Conservation (phyloP, 1,284 basidiomycete genomes). For the Stygiomarasmius scandens region DNA sequence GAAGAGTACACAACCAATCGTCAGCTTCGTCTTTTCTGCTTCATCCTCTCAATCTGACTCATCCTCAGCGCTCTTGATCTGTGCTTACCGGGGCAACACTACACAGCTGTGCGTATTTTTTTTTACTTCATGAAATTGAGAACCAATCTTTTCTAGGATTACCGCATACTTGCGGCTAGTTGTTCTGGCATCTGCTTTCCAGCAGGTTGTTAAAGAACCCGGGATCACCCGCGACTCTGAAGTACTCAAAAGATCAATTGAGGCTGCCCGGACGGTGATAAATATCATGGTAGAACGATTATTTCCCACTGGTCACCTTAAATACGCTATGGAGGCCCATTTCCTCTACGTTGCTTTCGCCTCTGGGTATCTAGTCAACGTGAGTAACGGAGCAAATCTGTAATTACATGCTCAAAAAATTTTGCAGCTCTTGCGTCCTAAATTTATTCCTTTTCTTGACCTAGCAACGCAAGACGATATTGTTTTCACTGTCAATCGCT, state of each 20-base stretch:
- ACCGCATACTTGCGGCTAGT: constrained; percentile 54
- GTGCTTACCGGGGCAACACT: constrained; percentile 49
- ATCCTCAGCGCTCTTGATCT: constrained; percentile 41
- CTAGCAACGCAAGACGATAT: constrained; percentile 45
- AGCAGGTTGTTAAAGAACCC: constrained; percentile 42
- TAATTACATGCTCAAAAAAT: not conserved
- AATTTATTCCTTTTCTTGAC: constrained; percentile 44
- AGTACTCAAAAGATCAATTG: constrained; percentile 46
- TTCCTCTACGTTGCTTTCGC: constrained; percentile 63
- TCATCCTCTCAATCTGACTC: constrained; percentile 1
- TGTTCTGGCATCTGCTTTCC: constrained; percentile 55
- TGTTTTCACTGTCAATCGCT: constrained; percentile 39
- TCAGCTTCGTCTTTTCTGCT: constrained; percentile 26
- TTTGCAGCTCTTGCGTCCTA: constrained; percentile 51
- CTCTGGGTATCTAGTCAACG: constrained; percentile 60
- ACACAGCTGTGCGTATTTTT: constrained; percentile 43
- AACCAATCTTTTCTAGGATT: constrained; percentile 36
- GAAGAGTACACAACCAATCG: constrained; percentile 39
- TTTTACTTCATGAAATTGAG: not conserved
- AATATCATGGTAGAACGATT: constrained; percentile 48
- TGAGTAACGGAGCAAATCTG: constrained; percentile 28
- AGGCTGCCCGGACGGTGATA: constrained; percentile 51
- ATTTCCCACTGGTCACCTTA: constrained; percentile 49
- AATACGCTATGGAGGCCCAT: constrained; percentile 54
- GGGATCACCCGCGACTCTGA: constrained; percentile 42